A percentile compares a stretch with the other conserved stretches of the same genome.
These are phyloP conservation scores for Verticillium nubilum DNA, from an alignment of 2,329 filamentous ascomycete genomes.

Conservation along the genomic window DNA sequence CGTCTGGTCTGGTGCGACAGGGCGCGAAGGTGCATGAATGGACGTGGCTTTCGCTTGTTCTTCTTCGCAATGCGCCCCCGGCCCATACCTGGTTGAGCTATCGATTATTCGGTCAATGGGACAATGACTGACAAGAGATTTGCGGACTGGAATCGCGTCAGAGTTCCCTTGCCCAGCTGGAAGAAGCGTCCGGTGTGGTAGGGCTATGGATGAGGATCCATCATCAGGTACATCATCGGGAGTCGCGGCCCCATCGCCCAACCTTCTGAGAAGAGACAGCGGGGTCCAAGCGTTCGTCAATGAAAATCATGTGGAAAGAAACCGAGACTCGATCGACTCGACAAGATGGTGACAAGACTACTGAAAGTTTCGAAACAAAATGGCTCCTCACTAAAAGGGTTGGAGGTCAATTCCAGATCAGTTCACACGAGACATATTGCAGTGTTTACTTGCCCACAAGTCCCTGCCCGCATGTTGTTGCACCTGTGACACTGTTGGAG, in stretches of 20 bases:
- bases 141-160: neutral
- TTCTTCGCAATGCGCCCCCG: neutral
- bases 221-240: neutral
- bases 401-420: slow-evolving; percentile 12
- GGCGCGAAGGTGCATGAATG: neutral
- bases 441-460: neutral
- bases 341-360: neutral
- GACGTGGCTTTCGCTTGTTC: neutral
- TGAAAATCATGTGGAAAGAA: neutral
- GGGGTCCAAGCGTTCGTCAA: neutral
- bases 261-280: neutral
- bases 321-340: neutral
- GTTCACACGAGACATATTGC: slow-evolving; percentile 4
- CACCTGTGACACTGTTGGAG: neutral
- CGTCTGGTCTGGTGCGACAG: neutral
- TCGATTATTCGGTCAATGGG: neutral
- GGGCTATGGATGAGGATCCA: neutral
- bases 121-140: no score
- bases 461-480: neutral
- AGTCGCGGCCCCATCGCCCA: neutral
- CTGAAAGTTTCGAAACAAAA: neutral
- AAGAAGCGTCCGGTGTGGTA: neutral
- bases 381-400: neutral
- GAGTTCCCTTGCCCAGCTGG: neutral
- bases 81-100: neutral